Base-by-base conservation (phyloP, 805 yeast genomes). In the Nakazawaea anatomiae region DNA sequence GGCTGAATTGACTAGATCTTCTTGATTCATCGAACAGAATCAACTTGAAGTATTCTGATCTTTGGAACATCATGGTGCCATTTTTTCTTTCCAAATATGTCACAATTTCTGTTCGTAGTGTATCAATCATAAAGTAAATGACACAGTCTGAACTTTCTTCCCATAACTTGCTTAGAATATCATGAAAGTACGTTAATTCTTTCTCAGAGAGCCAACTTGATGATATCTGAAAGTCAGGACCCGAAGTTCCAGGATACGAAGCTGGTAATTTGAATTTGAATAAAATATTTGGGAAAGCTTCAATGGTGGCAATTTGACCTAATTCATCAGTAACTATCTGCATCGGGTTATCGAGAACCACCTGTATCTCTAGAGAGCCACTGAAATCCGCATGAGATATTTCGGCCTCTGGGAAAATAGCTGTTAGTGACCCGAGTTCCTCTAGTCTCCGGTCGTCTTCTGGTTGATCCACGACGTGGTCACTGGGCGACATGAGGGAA, bases 61-160 rank as follows among this genome's bases (percentile, higher is more conserved):
- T 18, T 18, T 18, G 25, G 25, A 18, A 18, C 25, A 18, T 18
- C 25, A 18, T 18, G 25, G 25, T 18, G 25, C 40, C 27, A 1
- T 55, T 56, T 11, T 53, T n/a, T 4, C 50, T 18, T 3, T 50
- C 57, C 47, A 62, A 59, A 8, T 54, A 57, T 8, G 27, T 10
- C 6, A 48, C 50, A 6, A 64, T 54, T 25, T 56, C 56, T 25
- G 57, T 63, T 3, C 62, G 60, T 25, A 79, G 48, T 50, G 57
- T 65, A 52, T 76, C 80, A n/a, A 78, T 65, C 53, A 77, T 58
- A 11, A 68, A 56, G 57, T 70, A 78, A 3, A 78, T 56, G 1
- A 77, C 63, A 31, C 71, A 68, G 55, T 71, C 77, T 29, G 58
- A 62, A 18, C 53, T 53, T 7, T 62, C 67, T 11, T 57, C 58